Evolutionary conservation across 2,329 filamentous ascomycete species (phyloP).

Genomic region (Pseudocercospora fuligena): DNA sequence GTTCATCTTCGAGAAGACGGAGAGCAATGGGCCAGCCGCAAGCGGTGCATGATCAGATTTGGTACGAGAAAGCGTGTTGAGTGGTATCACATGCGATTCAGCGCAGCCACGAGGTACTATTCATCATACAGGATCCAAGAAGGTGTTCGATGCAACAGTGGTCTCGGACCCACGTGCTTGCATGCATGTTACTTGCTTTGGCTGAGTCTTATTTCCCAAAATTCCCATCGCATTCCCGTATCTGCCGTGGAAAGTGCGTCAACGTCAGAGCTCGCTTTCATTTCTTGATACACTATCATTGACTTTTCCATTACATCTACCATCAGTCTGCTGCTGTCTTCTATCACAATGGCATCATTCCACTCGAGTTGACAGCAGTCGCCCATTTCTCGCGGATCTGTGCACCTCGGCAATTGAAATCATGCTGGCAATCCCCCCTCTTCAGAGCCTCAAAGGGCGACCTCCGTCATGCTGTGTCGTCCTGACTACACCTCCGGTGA

Average conservation of each 20-base stretch:
- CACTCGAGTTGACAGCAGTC: not conserved
- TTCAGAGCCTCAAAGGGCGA: not conserved
- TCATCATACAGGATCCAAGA: no score
- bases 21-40: not conserved
- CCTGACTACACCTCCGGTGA: not conserved
- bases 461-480: constrained; percentile 7
- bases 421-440: constrained; percentile 4
- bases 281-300: not conserved
- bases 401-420: constrained; percentile 10
- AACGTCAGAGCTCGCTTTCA: not conserved
- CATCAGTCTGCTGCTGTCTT: not conserved
- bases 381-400: not conserved
- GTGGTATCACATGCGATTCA: not conserved
- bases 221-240: not conserved
- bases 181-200: not conserved
- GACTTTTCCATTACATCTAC: not conserved
- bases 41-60: not conserved
- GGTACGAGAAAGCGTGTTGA: not conserved
- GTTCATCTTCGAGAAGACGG: constrained; percentile 62
- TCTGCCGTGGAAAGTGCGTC: not conserved
- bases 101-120: no score
- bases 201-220: not conserved
- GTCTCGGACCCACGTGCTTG: not conserved
- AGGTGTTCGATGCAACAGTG: no score
- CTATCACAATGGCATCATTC: not conserved